Conservation (phyloP, 139 green algal genomes). For the Micractinium sp. region DNA sequence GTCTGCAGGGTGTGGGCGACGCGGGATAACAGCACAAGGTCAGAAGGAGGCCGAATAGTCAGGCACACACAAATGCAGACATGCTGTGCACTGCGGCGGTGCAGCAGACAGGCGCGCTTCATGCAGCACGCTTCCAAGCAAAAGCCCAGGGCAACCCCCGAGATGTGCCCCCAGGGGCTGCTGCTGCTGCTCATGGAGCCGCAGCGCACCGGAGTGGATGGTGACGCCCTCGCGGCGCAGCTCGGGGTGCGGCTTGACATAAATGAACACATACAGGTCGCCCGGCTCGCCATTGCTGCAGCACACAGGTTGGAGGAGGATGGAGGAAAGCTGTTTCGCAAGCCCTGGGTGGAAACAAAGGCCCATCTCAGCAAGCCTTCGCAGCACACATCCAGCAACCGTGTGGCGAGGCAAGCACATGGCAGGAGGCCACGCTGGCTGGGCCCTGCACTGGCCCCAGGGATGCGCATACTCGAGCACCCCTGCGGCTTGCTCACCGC, state of each 20-base stretch:
- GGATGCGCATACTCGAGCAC: neutral
- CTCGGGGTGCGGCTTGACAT: slow-evolving; percentile 84
- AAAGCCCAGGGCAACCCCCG: no score
- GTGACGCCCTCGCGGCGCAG: slow-evolving; percentile 89
- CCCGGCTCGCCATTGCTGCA: slow-evolving; percentile 76
- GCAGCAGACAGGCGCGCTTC: no score
- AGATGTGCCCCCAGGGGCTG: neutral
- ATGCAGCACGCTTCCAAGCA: neutral
- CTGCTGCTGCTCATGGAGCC: neutral
- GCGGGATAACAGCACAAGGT: neutral
- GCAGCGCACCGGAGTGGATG: slow-evolving; percentile 72
- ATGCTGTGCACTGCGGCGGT: neutral
- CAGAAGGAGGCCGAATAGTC: no score
- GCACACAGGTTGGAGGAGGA: neutral
- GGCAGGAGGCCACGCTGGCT: no score
- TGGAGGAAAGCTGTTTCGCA: neutral
- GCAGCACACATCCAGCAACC: no score
- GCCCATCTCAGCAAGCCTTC: neutral
- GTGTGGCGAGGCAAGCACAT: no score
- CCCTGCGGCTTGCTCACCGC: slow-evolving; percentile 23
- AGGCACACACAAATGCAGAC: neutral
- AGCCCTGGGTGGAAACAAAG: neutral
- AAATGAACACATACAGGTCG: slow-evolving; percentile 97
- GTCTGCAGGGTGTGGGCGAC: slow-evolving; percentile 25
- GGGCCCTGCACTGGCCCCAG: neutral